Evolutionary conservation across 176 grass and related monocot species (phyloP), one percentile per base, ranked within the genome.

Genomic region (Avena atlantica): DNA sequence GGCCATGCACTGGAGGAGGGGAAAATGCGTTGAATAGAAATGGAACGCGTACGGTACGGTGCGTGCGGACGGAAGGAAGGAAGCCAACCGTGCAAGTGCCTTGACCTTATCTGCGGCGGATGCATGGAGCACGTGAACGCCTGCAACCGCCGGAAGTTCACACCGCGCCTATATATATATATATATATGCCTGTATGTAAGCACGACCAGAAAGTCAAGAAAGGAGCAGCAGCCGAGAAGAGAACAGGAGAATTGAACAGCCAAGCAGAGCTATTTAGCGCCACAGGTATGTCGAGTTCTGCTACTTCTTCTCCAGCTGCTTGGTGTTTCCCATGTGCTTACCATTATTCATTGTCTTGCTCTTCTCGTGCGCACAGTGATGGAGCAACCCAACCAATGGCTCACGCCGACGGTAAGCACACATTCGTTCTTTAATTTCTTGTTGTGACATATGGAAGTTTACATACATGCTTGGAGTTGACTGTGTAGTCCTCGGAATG

Each of bases 341-440:
- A 42, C 29, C 31, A 34, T 42, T 1, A 42, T 42, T 36, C 25
- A 24, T 29, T 58, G 14, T 65, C n/a, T 65, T 74, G 34, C 34
- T 85, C 49, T 81, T 76, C 42, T 62, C 70, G 71, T 27, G 23
- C 51, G 13, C 8, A 34, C 11, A 63, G 80, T 24, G 77, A 81
- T 87, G 91, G 88, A 90, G 40, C 60, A 83, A 59, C 52, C 44
- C n/a, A 82, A 86, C 73, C 74, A 61, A 65, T 92, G 91, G 91
- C 84, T 65, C 21, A 23, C 88, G 50, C 57, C 75, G 20, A 71
- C 52, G 84, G 91, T 90, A 87, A 81, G 70, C 3, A 16, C 3
- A 16, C 59, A 67, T 15, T 8, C 11, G 11, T 11, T 25, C 60
- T 10, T 23, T 19, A 20, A 13, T 52, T 72, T 81, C 8, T 17